A percentile compares a stretch with the other conserved stretches of the same genome.
Conservation (phyloP, 257 asterid species). For the Solanum chiquidenum region DNA sequence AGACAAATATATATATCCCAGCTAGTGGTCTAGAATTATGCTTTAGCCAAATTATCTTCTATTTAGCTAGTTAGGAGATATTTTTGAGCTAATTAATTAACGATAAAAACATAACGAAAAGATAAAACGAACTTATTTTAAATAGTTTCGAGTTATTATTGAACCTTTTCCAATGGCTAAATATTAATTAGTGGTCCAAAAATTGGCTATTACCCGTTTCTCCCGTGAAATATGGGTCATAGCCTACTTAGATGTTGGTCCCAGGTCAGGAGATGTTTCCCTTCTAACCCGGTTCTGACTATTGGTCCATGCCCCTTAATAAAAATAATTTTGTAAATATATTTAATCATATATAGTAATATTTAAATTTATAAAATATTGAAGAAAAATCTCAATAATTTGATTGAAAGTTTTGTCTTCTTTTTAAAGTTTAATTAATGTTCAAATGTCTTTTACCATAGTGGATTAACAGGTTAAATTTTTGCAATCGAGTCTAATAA, state of each 20-base stretch:
- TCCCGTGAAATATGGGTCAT: neutral
- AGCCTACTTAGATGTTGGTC: neutral
- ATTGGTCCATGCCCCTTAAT: neutral
- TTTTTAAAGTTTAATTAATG: neutral
- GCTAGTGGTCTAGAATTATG: neutral
- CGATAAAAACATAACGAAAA: neutral
- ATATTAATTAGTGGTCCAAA: neutral
- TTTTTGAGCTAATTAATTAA: neutral
- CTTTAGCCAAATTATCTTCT: neutral
- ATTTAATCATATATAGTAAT: neutral
- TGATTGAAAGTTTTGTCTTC: neutral
- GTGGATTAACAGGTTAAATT: neutral
- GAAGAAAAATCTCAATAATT: neutral
- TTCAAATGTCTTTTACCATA: neutral
- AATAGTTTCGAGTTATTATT: neutral
- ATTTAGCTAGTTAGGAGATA: neutral
- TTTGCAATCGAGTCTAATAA: neutral
- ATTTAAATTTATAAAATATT: neutral
- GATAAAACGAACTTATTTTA: neutral
- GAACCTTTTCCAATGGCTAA: neutral
- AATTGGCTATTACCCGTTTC: neutral
- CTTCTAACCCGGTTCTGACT: neutral
- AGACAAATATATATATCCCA: neutral
- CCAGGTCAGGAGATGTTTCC: neutral
- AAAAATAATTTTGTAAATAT: neutral